A percentile compares a stretch with the other conserved stretches of the same genome.
Conservation (phyloP, 2,329 filamentous ascomycete species). For the Ceratocystis cubensis region DNA sequence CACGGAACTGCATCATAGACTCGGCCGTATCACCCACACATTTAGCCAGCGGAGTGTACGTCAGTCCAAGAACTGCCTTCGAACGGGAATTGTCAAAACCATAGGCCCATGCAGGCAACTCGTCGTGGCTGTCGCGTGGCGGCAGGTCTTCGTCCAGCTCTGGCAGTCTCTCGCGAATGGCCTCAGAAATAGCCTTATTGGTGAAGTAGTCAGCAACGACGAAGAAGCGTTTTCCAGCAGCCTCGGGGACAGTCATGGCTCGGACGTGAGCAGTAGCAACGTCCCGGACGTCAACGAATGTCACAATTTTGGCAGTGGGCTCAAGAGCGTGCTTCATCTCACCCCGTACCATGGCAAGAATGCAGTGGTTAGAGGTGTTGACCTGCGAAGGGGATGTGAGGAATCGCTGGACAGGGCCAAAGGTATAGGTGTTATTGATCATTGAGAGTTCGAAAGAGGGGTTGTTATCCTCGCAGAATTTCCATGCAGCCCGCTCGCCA, state of each 20-base stretch:
- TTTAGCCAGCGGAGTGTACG: constrained; percentile 39
- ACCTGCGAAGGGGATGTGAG: constrained; percentile 34
- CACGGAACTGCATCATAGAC: constrained; percentile 12
- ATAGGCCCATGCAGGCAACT: constrained; percentile 30
- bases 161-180: constrained; percentile 26
- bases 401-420: constrained; percentile 46
- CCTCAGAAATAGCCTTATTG: constrained; percentile 32
- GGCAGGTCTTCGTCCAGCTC: constrained; percentile 28
- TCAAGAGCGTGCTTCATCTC: constrained; percentile 45
- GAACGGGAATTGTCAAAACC: constrained; percentile 39
- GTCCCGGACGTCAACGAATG: constrained; percentile 48
- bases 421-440: constrained; percentile 50
- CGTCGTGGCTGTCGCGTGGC: constrained; percentile 27
- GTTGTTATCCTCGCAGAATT: constrained; percentile 26
- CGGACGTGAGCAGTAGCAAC: constrained; percentile 52
- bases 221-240: constrained; percentile 51
- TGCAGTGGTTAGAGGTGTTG: constrained; percentile 47
- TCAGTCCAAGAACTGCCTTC: constrained; percentile 38
- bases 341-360: constrained; percentile 51
- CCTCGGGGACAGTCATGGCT: constrained; percentile 43
- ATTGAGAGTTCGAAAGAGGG: constrained; percentile 48
- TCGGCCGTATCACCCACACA: constrained; percentile 33
- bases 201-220: constrained; percentile 33
- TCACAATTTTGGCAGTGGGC: constrained; percentile 31
- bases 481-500: constrained; percentile 55